Base-by-base conservation (phyloP, 345 rosid species). In the Raphanus sativus region DNA sequence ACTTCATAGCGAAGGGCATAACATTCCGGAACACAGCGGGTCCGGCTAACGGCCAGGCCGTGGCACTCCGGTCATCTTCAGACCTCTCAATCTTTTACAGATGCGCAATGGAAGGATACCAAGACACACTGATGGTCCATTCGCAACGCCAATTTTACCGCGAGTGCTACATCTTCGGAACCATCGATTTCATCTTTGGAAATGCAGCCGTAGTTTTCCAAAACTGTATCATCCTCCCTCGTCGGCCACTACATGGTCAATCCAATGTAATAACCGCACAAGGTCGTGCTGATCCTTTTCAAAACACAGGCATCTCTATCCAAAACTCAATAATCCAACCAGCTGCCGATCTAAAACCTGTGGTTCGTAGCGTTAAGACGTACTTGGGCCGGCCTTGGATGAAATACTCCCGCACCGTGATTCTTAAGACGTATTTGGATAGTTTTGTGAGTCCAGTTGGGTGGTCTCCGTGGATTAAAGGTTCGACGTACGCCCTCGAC, bases 181-280 rank as follows among this genome's bases (percentile, higher is more conserved):
- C 97, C 0, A 87, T 94, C 0, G 98, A 94, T 75, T 94, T 91
- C 86, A 94, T 94, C 3, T 94, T 94, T 3, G 97, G 97, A 3
- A 90, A 92, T 6, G 97, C 97, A 0, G 97, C 97, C 0, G 94
- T 75, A 0, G 97, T 90, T 1, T 74, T 94, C 16, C 97, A 94
- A 36, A 88, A 87, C 82, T 94, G 97, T 83, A 80, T 84, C 81
- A 91, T 91, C 50, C 88, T 88, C 38, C 93, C 85, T 0, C 80
- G 94, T 6, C 80, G 86, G 34, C 97, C 97, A 1, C 85, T 90
- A 82, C 83, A 61, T 32, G 76, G 84, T 33, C 97, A 94, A 61
- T 83, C 81, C 77, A 94, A 80, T 71, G 69, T 45, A 0, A 71
- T 91, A 15, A 92, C 98, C 3, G 98, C 98, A 1, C 97, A 89